Percentiles rank a stretch among this genome's conserved stretches.
Evolutionary conservation across 768 basidiomycete species (phyloP).

Genomic region (Suillus discolor): DNA sequence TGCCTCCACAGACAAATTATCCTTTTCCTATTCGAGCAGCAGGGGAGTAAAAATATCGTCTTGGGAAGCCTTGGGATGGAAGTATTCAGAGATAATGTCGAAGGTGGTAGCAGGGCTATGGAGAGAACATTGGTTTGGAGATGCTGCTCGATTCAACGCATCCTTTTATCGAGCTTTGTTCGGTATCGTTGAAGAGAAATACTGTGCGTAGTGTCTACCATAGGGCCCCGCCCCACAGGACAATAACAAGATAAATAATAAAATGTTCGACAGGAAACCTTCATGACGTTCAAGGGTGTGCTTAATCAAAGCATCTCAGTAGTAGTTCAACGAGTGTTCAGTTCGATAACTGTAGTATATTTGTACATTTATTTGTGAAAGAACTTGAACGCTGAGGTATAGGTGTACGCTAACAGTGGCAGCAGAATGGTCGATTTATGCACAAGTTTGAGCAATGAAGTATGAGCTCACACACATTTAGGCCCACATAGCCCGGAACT

Average conservation of each 20-base stretch:
- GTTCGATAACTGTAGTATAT: too few species aligned
- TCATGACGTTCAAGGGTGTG: too few species aligned
- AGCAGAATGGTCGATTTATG: not conserved
- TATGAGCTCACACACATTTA: slow-evolving; percentile 13
- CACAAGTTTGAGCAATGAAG: not conserved
- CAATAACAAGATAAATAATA: too few species aligned
- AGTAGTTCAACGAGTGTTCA: too few species aligned
- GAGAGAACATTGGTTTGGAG: slow-evolving; percentile 37
- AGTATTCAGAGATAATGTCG: slow-evolving; percentile 20
- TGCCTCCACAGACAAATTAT: too few species aligned
- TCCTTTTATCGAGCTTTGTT: slow-evolving; percentile 44
- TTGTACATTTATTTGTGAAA: not conserved
- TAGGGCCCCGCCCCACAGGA: too few species aligned
- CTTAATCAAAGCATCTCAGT: too few species aligned
- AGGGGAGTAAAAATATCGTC: too few species aligned
- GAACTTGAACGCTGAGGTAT: not conserved
- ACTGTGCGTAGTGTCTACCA: too few species aligned
- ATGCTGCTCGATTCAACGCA: slow-evolving; percentile 35
- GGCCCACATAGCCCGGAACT: slow-evolving; percentile 69
- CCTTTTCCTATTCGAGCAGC: too few species aligned
- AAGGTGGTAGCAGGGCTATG: slow-evolving; percentile 39
- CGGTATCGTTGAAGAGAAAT: slow-evolving; percentile 35
- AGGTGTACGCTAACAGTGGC: not conserved
- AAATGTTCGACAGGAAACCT: too few species aligned
- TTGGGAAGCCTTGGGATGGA: too few species aligned